phyloP scores from a whole-genome alignment of 768 basidiomycete genomes.

The Mycena rebaudengoi region DNA sequence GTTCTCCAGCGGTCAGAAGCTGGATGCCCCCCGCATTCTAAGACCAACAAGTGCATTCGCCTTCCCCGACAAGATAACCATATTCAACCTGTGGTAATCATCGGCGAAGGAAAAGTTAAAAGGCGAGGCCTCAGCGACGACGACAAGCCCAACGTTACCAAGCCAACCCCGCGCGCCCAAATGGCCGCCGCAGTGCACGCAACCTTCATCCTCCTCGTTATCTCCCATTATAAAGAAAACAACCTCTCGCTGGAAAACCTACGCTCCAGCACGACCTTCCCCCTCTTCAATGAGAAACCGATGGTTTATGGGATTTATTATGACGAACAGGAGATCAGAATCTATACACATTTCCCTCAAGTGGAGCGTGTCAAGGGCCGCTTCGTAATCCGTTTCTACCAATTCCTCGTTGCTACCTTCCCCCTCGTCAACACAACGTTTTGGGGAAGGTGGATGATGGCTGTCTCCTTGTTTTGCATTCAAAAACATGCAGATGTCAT shows the following conservation, averaged over 20 bases:
- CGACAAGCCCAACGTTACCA: not conserved
- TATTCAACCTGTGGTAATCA: not conserved
- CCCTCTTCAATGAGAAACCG: not conserved
- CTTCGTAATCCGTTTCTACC: not conserved
- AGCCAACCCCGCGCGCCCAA: not conserved
- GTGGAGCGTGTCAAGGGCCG: not conserved
- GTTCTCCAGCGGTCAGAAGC: not conserved
- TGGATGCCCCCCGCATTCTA: not conserved
- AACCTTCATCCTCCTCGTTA: slow-evolving; percentile 10
- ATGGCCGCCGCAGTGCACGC: slow-evolving; percentile 12
- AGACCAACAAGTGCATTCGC: not conserved
- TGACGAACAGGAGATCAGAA: not conserved
- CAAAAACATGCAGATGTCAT: slow-evolving; percentile 6
- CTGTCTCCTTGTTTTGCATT: not conserved
- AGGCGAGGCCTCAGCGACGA: not conserved
- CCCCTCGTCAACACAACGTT: not conserved
- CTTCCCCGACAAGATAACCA: not conserved
- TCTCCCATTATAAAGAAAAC: not conserved
- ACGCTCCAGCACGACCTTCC: too few species aligned
- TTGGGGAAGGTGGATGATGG: not conserved
- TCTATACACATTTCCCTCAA: slow-evolving; percentile 1
- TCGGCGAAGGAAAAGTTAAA: slow-evolving; percentile 5
- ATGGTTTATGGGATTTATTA: slow-evolving; percentile 2
- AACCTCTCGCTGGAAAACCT: too few species aligned
- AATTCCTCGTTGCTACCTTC: not conserved